phyloP scores from a whole-genome alignment of 345 rosid species.

The Citrus reticulata region DNA sequence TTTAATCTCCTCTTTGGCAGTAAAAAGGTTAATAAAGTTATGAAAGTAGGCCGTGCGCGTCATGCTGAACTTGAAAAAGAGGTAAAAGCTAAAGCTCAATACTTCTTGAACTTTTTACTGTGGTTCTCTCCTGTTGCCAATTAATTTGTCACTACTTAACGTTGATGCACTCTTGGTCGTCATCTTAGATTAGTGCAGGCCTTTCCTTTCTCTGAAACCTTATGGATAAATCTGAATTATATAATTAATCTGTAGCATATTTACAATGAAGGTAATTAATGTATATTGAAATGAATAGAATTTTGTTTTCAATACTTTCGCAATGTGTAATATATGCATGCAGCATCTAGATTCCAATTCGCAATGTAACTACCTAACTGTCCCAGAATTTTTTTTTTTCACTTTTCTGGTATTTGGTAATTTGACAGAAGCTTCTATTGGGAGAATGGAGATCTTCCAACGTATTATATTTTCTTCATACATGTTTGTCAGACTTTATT shows the following conservation, averaged over 20 bases:
- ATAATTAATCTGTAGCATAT: background rate
- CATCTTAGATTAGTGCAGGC: background rate
- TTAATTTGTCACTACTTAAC: background rate
- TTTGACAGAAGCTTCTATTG: background rate
- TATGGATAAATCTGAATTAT: background rate
- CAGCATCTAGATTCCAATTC: background rate
- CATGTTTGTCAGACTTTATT: background rate
- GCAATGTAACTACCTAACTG: background rate
- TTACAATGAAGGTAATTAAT: background rate
- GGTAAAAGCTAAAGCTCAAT: conserved; percentile 30
- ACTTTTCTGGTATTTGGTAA: too few species aligned
- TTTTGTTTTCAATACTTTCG: background rate
- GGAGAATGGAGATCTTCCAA: background rate
- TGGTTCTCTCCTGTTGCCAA: background rate
- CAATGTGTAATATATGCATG: background rate
- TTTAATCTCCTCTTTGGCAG: conserved; percentile 40
- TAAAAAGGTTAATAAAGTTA: conserved; percentile 47
- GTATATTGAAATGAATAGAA: background rate
- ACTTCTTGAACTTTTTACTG: background rate
- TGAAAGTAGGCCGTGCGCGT: conserved; percentile 73
- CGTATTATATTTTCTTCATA: background rate
- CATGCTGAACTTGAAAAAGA: conserved; percentile 70
- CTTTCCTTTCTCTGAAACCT: background rate
- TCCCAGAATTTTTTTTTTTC: background rate
- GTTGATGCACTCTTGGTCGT: background rate